These are phyloP conservation scores for Colletotrichum tabaci DNA, from an alignment of 2,329 filamentous ascomycete genomes.

Conservation along the genomic window DNA sequence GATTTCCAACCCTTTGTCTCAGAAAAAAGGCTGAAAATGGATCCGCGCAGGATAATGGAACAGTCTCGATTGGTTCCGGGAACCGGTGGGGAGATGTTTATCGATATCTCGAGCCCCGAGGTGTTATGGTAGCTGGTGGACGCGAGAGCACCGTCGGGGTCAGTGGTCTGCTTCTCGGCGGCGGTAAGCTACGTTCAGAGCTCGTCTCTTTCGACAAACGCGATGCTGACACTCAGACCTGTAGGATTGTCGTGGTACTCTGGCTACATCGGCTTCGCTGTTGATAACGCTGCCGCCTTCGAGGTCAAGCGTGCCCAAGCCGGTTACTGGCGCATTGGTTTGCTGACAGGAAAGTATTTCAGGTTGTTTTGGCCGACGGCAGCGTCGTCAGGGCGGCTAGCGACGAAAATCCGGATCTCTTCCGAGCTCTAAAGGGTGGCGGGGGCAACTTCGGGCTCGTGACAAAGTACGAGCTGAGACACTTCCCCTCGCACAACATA, in stretches of 20 bases:
- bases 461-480: slow-evolving; percentile 50
- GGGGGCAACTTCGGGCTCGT: slow-evolving; percentile 60
- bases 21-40: too few relatives aligned
- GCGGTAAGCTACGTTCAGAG: neutral
- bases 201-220: neutral
- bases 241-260: slow-evolving; percentile 45
- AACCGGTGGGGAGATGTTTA: slow-evolving; percentile 15
- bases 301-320: neutral
- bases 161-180: slow-evolving; percentile 50
- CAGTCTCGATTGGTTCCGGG: slow-evolving; percentile 16
- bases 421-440: slow-evolving; percentile 61
- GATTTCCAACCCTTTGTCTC: neutral
- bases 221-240: neutral
- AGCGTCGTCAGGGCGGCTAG: slow-evolving; percentile 56
- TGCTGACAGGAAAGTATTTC: neutral
- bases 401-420: slow-evolving; percentile 56
- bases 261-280: slow-evolving; percentile 48
- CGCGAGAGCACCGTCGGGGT: slow-evolving; percentile 46
- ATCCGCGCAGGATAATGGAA: neutral
- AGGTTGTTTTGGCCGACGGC: slow-evolving; percentile 60
- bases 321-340: too few relatives aligned
- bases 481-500: slow-evolving; percentile 41
- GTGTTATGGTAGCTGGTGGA: slow-evolving; percentile 45
- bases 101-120: slow-evolving; percentile 39
- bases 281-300: slow-evolving; percentile 56